Evolutionary conservation across 2,329 filamentous ascomycete species (phyloP), one percentile per base, ranked within the genome.

Genomic region (Tolypocladium pustulatum): DNA sequence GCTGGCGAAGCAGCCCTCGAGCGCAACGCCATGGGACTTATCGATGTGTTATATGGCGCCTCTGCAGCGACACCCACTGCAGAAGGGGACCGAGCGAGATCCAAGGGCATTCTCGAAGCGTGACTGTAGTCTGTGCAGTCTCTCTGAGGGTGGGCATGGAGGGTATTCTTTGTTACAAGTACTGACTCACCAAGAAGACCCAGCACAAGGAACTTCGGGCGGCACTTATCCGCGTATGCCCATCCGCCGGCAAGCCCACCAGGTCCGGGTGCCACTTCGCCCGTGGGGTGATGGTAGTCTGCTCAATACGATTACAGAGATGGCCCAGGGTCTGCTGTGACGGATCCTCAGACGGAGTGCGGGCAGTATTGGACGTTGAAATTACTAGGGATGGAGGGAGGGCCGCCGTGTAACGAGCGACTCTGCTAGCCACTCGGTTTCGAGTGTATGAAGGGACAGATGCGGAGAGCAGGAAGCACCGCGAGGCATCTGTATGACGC

Each of bases 151-250:
- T 32, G 36, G 27, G 13, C 25, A 43, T 38, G 58, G 37, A 34
- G 57, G 54, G 54, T 25, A 22, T 52, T 51, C 38, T 54, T 22
- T 38, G 51, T 54, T 57, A 43, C 46, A 59, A 56, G 54, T 53
- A 59, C 43, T 52, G 54, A 27, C 36, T 54, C 32, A 54, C n/a
- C 12, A 27, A 54, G 32, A 37, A 54, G n/a, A n/a, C n/a, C 32
- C n/a, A 54, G 22, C 32, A 25, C 32, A 54, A 34, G n/a, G 34
- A 12, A 38, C 2, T 38, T n/a, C 15, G 53, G 12, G 34, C n/a
- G 34, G 36, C 53, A 27, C n/a, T 27, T 22, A 15, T 36, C 30
- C 30, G 30, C 30, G 20, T 22, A 10, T 15, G 20, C 49, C 10
- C 30, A 20, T 53, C 20, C 30, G 13, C 53, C 13, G 15, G 34